Evolutionary conservation across 2,329 filamentous ascomycete species (phyloP).

Genomic region (Phialophora macrospora): DNA sequence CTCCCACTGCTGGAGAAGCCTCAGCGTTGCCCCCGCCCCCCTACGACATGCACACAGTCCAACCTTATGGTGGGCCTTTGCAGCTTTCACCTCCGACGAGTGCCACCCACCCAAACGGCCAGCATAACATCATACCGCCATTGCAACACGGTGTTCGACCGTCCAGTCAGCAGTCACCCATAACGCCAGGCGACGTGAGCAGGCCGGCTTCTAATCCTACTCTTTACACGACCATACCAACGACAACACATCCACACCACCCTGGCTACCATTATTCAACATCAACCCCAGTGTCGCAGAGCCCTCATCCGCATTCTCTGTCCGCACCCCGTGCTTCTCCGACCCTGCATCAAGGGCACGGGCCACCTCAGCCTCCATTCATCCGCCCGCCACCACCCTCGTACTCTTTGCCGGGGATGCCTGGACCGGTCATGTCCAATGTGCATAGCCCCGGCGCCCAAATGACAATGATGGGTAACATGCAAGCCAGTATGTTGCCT

Average conservation of each 20-base stretch:
- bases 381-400: conserved; percentile 54
- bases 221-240: conserved; percentile 53
- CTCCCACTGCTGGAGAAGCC: conserved; percentile 63
- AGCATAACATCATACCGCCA: conserved; percentile 28
- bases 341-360: conserved; percentile 52
- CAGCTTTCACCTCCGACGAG: conserved; percentile 37
- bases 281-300: conserved; percentile 57
- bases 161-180: conserved; percentile 36
- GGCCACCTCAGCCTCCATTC: conserved; percentile 40
- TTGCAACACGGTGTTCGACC: conserved; percentile 30
- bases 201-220: conserved; percentile 63
- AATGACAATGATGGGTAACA: conserved; percentile 70
- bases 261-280: conserved; percentile 57
- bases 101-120: conserved; percentile 36
- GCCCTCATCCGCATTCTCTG: conserved; percentile 45
- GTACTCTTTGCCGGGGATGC: conserved; percentile 66
- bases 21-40: conserved; percentile 66
- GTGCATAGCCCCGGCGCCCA: conserved; percentile 73
- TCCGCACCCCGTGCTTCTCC: conserved; percentile 60
- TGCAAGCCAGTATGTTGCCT: conserved; percentile 62
- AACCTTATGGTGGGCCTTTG: conserved; percentile 25
- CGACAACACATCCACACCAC: conserved; percentile 54
- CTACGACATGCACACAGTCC: conserved; percentile 65
- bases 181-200: conserved; percentile 31
- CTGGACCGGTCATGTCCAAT: conserved; percentile 75